phyloP scores from a whole-genome alignment of 1,139 yeast species.

The Protomyces inouyei region DNA sequence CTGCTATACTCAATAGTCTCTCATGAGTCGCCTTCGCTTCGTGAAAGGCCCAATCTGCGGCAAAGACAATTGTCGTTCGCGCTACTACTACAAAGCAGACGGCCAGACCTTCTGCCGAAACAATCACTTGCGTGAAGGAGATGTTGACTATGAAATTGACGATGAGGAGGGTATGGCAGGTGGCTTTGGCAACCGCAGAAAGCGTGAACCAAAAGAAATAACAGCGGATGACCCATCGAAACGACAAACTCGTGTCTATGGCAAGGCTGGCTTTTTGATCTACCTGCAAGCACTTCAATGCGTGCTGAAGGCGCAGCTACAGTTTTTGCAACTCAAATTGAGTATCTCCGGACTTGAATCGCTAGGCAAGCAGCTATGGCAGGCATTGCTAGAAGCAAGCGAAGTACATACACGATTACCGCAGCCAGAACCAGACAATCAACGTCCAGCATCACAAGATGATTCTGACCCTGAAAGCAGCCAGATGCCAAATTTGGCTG shows the following conservation, averaged over 20 bases:
- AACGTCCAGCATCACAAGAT: background rate
- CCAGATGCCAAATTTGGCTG: background rate
- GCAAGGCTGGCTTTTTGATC: constrained; percentile 11
- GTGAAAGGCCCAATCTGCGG: constrained; percentile 77
- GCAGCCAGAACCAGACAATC: background rate
- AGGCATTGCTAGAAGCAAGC: constrained; percentile 2
- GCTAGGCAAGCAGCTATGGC: constrained; percentile 13
- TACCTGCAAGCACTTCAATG: constrained; percentile 21
- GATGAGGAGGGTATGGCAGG: constrained; percentile 20
- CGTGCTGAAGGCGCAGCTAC: constrained; percentile 13
- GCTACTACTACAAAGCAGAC: constrained; percentile 62
- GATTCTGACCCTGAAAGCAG: background rate
- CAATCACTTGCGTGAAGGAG: constrained; percentile 56
- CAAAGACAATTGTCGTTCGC: constrained; percentile 77
- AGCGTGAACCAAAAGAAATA: background rate
- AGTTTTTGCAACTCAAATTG: constrained; percentile 1
- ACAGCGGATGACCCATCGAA: background rate
- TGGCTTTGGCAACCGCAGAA: constrained; percentile 14
- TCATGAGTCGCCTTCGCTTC: constrained; percentile 11
- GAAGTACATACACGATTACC: background rate
- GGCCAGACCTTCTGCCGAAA: constrained; percentile 80
- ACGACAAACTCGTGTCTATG: background rate
- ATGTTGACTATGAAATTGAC: constrained; percentile 13
- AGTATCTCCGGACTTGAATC: background rate
- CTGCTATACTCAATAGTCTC: background rate